A percentile compares a stretch with the other conserved stretches of the same genome.
Conservation (phyloP, 176 grass and related monocot species). For the Cocos nucifera region DNA sequence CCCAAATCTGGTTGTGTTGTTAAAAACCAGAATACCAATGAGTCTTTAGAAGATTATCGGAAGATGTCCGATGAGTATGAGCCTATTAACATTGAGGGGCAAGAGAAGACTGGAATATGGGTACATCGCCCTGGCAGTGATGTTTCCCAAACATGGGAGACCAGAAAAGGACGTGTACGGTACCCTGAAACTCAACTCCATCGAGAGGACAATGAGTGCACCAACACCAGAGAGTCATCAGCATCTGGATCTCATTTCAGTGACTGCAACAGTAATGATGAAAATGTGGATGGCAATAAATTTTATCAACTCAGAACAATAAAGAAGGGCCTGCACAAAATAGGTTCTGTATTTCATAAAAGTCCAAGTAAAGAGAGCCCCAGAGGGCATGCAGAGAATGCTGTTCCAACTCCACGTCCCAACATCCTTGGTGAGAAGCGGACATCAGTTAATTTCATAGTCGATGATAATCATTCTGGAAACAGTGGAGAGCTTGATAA, state of each 20-base stretch:
- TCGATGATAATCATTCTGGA: slow-evolving; percentile 29
- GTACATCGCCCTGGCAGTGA: slow-evolving; percentile 68
- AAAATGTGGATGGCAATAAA: slow-evolving; percentile 21
- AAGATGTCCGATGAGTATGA: slow-evolving; percentile 55
- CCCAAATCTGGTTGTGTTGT: slow-evolving; percentile 16
- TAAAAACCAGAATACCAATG: slow-evolving; percentile 21
- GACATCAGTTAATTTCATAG: slow-evolving; percentile 38
- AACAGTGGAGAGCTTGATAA: slow-evolving; percentile 19
- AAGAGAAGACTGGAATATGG: slow-evolving; percentile 70
- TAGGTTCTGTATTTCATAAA: slow-evolving; percentile 47
- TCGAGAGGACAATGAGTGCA: slow-evolving; percentile 27
- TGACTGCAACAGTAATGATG: slow-evolving; percentile 47
- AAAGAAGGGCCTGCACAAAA: slow-evolving; percentile 48
- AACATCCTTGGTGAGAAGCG: slow-evolving; percentile 64
- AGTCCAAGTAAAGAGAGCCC: slow-evolving; percentile 40
- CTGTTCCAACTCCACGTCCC: slow-evolving; percentile 24
- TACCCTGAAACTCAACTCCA: slow-evolving; percentile 37
- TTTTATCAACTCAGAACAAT: slow-evolving; percentile 20
- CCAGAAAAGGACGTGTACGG: slow-evolving; percentile 63
- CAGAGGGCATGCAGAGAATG: background rate
- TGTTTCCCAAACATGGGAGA: slow-evolving; percentile 65
- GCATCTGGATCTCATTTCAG: slow-evolving; percentile 48
- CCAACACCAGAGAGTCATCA: slow-evolving; percentile 30
- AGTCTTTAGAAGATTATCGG: slow-evolving; percentile 19
- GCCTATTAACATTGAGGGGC: slow-evolving; percentile 61